Percentiles rank a stretch among this genome's conserved stretches.
phyloP scores from a whole-genome alignment of 225 moss, liverwort and hornwort species.

The Sphagnum contortum region DNA sequence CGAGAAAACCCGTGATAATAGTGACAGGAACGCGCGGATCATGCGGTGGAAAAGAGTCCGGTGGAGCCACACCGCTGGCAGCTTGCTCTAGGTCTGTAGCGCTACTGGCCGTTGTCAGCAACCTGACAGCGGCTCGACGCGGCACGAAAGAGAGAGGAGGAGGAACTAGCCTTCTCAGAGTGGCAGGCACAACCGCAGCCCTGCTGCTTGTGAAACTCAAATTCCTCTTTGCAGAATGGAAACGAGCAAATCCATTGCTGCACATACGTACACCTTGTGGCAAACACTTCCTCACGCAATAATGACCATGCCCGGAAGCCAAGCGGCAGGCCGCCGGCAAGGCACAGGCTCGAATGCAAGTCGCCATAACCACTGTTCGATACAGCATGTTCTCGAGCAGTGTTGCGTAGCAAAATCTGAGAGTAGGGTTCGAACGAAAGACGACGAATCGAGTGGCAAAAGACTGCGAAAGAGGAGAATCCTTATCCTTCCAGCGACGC shows the following conservation, averaged over 20 bases:
- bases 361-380: conserved; percentile 31
- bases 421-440: too few relatives aligned
- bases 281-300: neutral
- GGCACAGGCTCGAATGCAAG: conserved; percentile 7
- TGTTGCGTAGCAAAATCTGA: too few relatives aligned
- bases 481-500: too few relatives aligned
- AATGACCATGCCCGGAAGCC: neutral
- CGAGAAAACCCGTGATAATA: conserved; percentile 90
- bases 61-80: conserved; percentile 12
- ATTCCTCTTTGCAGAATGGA: neutral
- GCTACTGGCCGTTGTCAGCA: conserved; percentile 12
- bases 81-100: conserved; percentile 38
- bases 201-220: neutral
- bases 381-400: conserved; percentile 4
- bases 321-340: conserved; percentile 1
- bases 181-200: conserved; percentile 14
- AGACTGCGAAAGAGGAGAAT: too few relatives aligned
- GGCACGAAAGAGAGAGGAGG: conserved; percentile 7
- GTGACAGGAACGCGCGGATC: conserved; percentile 81
- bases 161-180: neutral
- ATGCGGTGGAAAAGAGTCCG: neutral
- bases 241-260: conserved; percentile 5
- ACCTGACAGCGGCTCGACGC: conserved; percentile 3
- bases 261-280: conserved; percentile 8
- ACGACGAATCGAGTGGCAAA: too few relatives aligned